Evolutionary conservation across 2,329 filamentous ascomycete species (phyloP), one percentile per base, ranked within the genome.

Genomic region (Alternaria solani): DNA sequence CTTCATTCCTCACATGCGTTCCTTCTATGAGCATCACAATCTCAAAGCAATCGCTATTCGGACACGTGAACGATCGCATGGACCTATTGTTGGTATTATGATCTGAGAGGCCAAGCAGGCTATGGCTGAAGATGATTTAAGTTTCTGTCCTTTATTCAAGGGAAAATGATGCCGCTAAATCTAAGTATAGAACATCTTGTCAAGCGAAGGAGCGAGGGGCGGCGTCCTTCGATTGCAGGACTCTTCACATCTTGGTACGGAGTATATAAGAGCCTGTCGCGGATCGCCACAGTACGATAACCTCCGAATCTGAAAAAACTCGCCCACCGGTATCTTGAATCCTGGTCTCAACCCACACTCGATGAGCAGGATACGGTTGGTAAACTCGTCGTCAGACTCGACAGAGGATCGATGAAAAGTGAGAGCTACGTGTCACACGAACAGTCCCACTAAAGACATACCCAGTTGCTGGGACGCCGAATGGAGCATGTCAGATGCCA

Each of bases 311-410:
- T 23, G 20, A 23, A 23, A 23, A 23, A 23, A 23, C 20, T 23
- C 20, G 20, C 20, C 20, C 20, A 23, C 20, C 20, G 4, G 4
- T 23, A 23, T 23, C 20, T 23, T 23, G 20, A 23, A 23, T 23
- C 20, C 20, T n/a, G 26, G 1, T 8, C 26, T 46, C 26, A 26
- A 18, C 28, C n/a, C 41, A 16, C 8, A 30, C 7, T 32, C n/a
- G 7, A 11, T 30, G 16, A 48, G 26, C 20, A 38, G 9, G 11
- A 20, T 28, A 47, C 47, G 41, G 23, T 48, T 18, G 42, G 52
- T 55, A 36, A 28, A 7, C 49, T 56, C 44, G 20, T 49, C 32
- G 34, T 16, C 32, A 26, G 30, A n/a, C 20, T 56, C n/a, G n/a
- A 42, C 8, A 36, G n/a, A 11, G 49, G 14, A n/a, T 36, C 26